phyloP scores from a whole-genome alignment of 163 green algal genomes.

The Prototheca cutis region DNA sequence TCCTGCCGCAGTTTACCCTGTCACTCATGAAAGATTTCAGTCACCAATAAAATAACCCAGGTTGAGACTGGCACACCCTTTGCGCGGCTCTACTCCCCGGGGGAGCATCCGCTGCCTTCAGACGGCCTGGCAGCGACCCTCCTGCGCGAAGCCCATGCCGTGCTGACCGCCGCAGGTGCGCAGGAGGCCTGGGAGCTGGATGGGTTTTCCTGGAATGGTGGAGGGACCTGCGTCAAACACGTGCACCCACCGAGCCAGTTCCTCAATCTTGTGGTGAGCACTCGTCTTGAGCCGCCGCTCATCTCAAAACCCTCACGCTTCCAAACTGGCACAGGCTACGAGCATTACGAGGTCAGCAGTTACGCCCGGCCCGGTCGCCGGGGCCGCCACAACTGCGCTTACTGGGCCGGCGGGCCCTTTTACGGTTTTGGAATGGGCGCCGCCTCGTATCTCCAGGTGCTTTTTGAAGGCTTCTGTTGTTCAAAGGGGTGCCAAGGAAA shows the following conservation, averaged over 20 bases:
- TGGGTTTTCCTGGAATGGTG: too few relatives aligned
- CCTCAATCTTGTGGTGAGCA: too few relatives aligned
- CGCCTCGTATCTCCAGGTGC: slow-evolving; percentile 61
- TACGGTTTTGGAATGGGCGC: slow-evolving; percentile 87
- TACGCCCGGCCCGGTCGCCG: slow-evolving; percentile 70
- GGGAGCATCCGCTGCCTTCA: slow-evolving; percentile 47
- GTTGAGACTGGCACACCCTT: slow-evolving; percentile 90
- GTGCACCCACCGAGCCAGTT: too few relatives aligned
- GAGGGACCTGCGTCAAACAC: too few relatives aligned
- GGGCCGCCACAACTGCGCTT: slow-evolving; percentile 80
- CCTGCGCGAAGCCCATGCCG: slow-evolving; percentile 54
- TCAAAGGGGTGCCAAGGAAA: background rate
- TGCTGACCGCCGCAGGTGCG: slow-evolving; percentile 29
- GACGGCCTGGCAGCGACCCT: slow-evolving; percentile 69
- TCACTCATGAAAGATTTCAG: too few relatives aligned
- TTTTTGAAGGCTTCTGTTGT: slow-evolving; percentile 1
- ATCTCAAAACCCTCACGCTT: background rate
- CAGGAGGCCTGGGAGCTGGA: too few relatives aligned
- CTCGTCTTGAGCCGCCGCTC: too few relatives aligned
- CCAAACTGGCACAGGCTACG: slow-evolving; percentile 57
- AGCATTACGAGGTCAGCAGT: slow-evolving; percentile 95
- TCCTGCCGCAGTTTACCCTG: too few relatives aligned
- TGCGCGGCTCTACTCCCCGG: slow-evolving; percentile 56
- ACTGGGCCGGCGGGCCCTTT: slow-evolving; percentile 69
- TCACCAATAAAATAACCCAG: slow-evolving; percentile 17